Evolutionary conservation across 257 asterid genomes (phyloP), one percentile per base, ranked within the genome.

Genomic region (Cruciata laevipes): DNA sequence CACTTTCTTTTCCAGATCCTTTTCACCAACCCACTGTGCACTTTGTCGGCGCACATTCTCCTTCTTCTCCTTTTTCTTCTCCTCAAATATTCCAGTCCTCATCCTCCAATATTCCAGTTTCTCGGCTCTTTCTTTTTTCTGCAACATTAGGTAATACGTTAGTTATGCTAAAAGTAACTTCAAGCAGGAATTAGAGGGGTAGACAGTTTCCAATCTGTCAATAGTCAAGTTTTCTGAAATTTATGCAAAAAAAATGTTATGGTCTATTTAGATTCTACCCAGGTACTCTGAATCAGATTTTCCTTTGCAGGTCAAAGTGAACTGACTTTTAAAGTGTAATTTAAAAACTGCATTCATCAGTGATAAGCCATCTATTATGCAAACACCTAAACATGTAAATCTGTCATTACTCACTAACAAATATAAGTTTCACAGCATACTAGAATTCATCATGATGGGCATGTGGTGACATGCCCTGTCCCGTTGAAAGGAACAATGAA

Each of bases 31-130:
- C 95, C 95, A 89, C 66, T 64, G 12, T 5, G 96, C 83, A 71
- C 97, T 90, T 72, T 88, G 83, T 59, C 78, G 75, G 8, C 79
- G 87, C 58, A 78, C 21, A 73, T 79, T 78, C 74, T 90, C 89
- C 0, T 67, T 81, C 83, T 84, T 81, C 77, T 75, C 83, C 67
- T 73, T 71, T 83, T 83, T 82, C 80, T 65, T 75, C 84, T 88
- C 90, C 69, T 75, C 65, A 57, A 81, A 24, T 51, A 77, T 74
- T 71, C 72, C 77, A 65, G 77, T 89, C 71, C 92, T 86, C 79
- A 71, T 84, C 72, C 85, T 88, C 97, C 97, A 90, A 47, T 86
- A 86, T 67, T 88, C 95, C 59, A 86, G 90, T 85, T 88, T 88
- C 70, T 83, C 85, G 56, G 79, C 91, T 77, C 95, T 79, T 71